Base-by-base conservation (phyloP, 148 eudicot genomes). In the Agrostemma githago region DNA sequence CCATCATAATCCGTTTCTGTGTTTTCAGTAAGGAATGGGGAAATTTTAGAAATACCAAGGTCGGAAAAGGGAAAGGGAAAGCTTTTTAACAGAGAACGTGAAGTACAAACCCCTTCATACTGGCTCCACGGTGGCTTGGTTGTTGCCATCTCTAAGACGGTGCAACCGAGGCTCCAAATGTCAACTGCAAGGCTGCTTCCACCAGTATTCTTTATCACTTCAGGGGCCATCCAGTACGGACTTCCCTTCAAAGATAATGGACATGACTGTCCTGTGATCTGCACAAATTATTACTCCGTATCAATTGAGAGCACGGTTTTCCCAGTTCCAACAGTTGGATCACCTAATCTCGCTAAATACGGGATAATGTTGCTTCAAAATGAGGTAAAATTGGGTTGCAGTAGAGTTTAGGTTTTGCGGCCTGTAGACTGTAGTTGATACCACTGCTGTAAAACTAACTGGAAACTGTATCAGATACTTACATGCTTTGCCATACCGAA, bases 401-500 rank as follows among this genome's bases (percentile, higher is more conserved):
- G 51, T 5, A 46, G 51, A 8, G 8, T 48, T 48, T 9, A 5
- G 14, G 54, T 9, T 48, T 48, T 48, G 54, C 54, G 11, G 54
- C 14, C 54, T 48, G 9, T 48, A 26, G 34, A 26, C 54, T 48
- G 9, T 48, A 48, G 54, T 48, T 48, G 3, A 51, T 51, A 51
- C 56, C 16, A 51, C 56, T 2, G 56, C 16, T 51, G 34, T 11
- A 42, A 70, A 53, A 57, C 46, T 68, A 43, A 70, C 10, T 37
- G 3, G 6, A 43, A 57, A 56, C 39, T n/a, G 40, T 15, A 41
- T 66, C 48, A 69, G 64, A 65, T 38, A 84, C 98, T 91, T 86
- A 95, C 98, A 90, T 95, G 96, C 83, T 91, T 95, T 78, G 97
- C 98, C 97, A 95, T 95, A 63, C 97, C 98, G 85, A 95, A 95